These are phyloP conservation scores for Saccharomycopsis sp. DNA, from an alignment of 805 yeast genomes.

Conservation along the genomic window DNA sequence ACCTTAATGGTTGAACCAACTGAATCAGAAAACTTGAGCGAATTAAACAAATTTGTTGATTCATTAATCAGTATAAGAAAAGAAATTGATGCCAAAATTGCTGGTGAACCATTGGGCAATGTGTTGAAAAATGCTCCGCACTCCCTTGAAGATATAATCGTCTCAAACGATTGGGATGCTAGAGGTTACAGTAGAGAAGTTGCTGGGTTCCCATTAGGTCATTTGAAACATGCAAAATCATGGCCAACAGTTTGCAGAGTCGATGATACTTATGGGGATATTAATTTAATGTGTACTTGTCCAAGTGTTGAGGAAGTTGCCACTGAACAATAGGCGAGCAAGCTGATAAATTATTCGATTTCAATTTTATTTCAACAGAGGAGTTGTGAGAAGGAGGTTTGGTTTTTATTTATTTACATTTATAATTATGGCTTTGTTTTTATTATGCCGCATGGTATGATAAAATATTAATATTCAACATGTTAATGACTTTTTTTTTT, in stretches of 20 bases:
- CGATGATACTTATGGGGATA: slow-evolving; percentile 92
- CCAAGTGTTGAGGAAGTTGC: slow-evolving; percentile 64
- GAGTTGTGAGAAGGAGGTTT: not conserved
- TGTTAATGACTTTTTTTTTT: not conserved
- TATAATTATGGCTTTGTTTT: not conserved
- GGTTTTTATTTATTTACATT: not conserved
- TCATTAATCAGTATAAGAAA: slow-evolving; percentile 74
- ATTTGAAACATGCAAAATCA: slow-evolving; percentile 65
- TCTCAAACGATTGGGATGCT: slow-evolving; percentile 63
- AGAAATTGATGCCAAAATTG: slow-evolving; percentile 71
- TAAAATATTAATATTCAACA: not conserved
- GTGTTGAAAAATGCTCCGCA: slow-evolving; percentile 91
- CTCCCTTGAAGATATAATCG: slow-evolving; percentile 68
- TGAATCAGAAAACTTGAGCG: slow-evolving; percentile 84
- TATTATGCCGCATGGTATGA: not conserved
- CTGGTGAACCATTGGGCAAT: slow-evolving; percentile 56
- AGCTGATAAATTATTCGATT: too few species aligned
- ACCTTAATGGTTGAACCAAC: slow-evolving; percentile 98
- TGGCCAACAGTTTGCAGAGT: slow-evolving; percentile 95
- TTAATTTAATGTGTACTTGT: slow-evolving; percentile 89
- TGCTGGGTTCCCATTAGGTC: slow-evolving; percentile 89
- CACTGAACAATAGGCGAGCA: not conserved
- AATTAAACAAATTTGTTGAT: slow-evolving; percentile 84
- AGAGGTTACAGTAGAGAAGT: slow-evolving; percentile 89
- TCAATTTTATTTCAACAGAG: too few species aligned